Conservation (phyloP, 2,329 filamentous ascomycete genomes). For the Alternaria angustiovoidea region DNA sequence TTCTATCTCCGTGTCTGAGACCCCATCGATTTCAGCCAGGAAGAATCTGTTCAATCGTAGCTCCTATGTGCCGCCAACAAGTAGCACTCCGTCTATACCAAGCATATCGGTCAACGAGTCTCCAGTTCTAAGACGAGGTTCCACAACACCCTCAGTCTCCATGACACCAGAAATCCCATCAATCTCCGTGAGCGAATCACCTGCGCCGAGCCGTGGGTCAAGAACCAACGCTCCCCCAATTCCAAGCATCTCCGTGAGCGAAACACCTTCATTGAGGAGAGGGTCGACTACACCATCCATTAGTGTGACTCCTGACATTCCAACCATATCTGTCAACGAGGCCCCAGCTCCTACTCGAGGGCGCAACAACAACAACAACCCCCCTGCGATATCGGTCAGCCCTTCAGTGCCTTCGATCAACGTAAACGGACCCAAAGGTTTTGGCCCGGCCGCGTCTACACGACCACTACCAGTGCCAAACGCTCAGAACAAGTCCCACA, state of each 20-base stretch:
- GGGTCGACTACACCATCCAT: slow-evolving; percentile 20
- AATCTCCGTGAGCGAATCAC: slow-evolving; percentile 39
- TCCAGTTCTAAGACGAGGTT: slow-evolving; percentile 17
- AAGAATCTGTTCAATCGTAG: slow-evolving; percentile 22
- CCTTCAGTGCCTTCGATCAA: slow-evolving; percentile 40
- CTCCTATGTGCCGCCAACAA: slow-evolving; percentile 26
- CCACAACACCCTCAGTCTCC: slow-evolving; percentile 20
- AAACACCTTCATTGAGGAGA: slow-evolving; percentile 26
- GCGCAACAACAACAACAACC: slow-evolving; percentile 24
- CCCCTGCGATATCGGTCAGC: slow-evolving; percentile 35
- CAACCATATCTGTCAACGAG: slow-evolving; percentile 40
- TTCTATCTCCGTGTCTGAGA: slow-evolving; percentile 31
- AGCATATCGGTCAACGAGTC: slow-evolving; percentile 36
- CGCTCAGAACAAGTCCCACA: slow-evolving; percentile 52
- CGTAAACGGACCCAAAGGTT: slow-evolving; percentile 32
- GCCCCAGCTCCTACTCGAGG: slow-evolving; percentile 21
- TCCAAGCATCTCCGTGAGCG: slow-evolving; percentile 16
- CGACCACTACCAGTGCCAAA: slow-evolving; percentile 58
- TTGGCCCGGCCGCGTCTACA: slow-evolving; percentile 44
- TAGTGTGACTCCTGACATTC: slow-evolving; percentile 35
- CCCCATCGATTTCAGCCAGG: slow-evolving; percentile 36
- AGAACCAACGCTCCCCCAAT: slow-evolving; percentile 10
- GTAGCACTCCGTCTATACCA: slow-evolving; percentile 31
- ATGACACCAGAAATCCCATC: slow-evolving; percentile 37
- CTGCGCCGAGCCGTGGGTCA: slow-evolving; percentile 16